phyloP scores from a whole-genome alignment of 1,284 basidiomycete species.

The Ceratobasidium sp. region DNA sequence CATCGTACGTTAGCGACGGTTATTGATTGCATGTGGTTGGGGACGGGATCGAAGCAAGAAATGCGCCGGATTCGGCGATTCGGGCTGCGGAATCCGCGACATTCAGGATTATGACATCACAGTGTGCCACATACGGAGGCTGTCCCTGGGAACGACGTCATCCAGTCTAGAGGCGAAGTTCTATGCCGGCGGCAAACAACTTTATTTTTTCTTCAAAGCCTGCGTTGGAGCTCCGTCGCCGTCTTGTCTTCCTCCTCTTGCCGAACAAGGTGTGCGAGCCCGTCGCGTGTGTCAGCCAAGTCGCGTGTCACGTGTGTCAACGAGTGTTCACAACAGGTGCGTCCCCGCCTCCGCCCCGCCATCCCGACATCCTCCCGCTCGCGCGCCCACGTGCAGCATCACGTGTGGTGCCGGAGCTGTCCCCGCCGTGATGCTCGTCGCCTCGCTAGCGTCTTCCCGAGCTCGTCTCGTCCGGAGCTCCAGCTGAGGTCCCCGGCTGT shows the following conservation, averaged over 20 bases:
- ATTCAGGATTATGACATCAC: conserved; percentile 5
- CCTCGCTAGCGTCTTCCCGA: not conserved
- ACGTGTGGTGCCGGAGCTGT: conserved; percentile 3
- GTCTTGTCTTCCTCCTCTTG: not conserved
- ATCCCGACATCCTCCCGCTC: not conserved
- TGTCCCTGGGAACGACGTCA: conserved; percentile 20
- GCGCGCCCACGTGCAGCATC: not conserved
- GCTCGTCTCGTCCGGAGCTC: conserved; percentile 23
- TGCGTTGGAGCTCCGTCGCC: not conserved
- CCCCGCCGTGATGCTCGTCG: not conserved
- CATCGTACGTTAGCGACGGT: not conserved
- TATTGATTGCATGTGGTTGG: not conserved
- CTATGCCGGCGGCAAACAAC: conserved; percentile 1
- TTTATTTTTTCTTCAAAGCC: conserved; percentile 5
- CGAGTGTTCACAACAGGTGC: not conserved
- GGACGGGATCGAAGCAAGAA: not conserved
- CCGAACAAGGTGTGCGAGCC: conserved; percentile 14
- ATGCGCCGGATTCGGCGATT: not conserved
- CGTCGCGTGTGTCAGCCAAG: conserved; percentile 4
- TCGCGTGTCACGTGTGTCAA: not conserved
- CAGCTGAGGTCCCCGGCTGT: not conserved
- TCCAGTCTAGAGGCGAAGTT: not conserved
- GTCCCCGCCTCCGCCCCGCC: not conserved
- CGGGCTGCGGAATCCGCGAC: too few species aligned
- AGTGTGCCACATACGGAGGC: conserved; percentile 7